Base-by-base conservation (phyloP, 2,329 filamentous ascomycete genomes). In the Exophiala viscosa region DNA sequence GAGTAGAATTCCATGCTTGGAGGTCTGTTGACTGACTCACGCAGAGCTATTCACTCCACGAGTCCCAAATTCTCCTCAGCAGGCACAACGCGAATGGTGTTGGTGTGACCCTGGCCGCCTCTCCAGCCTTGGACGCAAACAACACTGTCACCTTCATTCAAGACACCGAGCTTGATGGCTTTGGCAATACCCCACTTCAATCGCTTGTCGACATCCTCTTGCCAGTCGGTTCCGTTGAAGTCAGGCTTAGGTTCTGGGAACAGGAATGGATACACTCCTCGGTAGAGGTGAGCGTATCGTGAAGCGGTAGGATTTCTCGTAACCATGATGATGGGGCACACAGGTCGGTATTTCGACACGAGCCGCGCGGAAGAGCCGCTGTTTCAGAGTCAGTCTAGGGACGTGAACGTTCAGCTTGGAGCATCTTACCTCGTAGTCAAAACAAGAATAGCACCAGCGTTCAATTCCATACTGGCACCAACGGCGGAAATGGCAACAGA, bases 241-340 rank as follows among this genome's bases (percentile, higher is more conserved):
- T 99, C 90, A 65, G 93, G 93, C 85, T 97, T 97, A 66, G 78
- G 75, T 78, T 96, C 88, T 48, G 86, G 83, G 81, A 96, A 97
- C 67, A 87, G 80, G 87, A 99, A 99, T 54, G 93, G 93, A 71
- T 96, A 99, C 58, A 99, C 92, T 65, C 93, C 93, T 69, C 93
- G 92, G 79, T 96, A 97, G 71, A 99, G 76, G 74, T 99, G 93
- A 62, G 85, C 87, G 74, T 93, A 97, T 63, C 93, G 83, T 55
- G 90, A 87, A 47, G 93, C 89, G 61, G 82, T 84, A 44, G 84
- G 76, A 71, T 87, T 96, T 66, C 93, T 87, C 61, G 92, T 96
- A 60, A 99, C 88, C 92, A 97, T 97, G 80, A 99, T 92, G 77
- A 99, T 96, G 65, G 93, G 93, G 83, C 92, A 97, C 60, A 97